Evolutionary conservation across 371 early-diverging fungal species (phyloP).

Genomic region (Lichtheimia ornata): DNA sequence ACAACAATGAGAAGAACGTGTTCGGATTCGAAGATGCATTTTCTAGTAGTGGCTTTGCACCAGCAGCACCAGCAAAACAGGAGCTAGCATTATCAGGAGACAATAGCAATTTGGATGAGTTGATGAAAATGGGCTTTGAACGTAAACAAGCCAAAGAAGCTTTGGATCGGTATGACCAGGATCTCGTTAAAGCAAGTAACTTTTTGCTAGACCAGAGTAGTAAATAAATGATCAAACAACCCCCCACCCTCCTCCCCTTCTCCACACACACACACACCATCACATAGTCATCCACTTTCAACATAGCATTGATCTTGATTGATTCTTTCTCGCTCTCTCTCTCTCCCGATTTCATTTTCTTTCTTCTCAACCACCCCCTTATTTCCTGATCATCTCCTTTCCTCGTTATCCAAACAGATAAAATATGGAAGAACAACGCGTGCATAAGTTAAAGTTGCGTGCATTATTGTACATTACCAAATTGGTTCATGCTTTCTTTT

Average conservation of each 20-base stretch:
- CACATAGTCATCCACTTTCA: too few species aligned
- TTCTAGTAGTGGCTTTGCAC: neutral
- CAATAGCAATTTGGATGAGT: slow-evolving; percentile 38
- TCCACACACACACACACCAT: neutral
- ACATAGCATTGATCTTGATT: too few species aligned
- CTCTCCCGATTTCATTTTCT: too few species aligned
- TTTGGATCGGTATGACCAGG: slow-evolving; percentile 67
- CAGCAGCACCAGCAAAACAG: slow-evolving; percentile 1
- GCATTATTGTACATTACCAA: too few species aligned
- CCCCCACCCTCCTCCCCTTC: neutral
- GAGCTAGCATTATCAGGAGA: slow-evolving; percentile 16
- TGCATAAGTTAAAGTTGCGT: too few species aligned
- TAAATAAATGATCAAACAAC: slow-evolving; percentile 11
- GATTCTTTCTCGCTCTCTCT: too few species aligned
- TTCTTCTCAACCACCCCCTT: too few species aligned
- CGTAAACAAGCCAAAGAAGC: slow-evolving; percentile 64
- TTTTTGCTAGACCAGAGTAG: slow-evolving; percentile 61
- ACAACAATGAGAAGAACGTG: neutral
- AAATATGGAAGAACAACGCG: too few species aligned
- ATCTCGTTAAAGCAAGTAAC: slow-evolving; percentile 71
- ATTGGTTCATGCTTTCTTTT: too few species aligned
- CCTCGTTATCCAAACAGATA: too few species aligned
- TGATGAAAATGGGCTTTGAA: slow-evolving; percentile 69
- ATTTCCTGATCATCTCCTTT: too few species aligned
- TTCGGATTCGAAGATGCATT: slow-evolving; percentile 11